Base-by-base conservation (phyloP, 768 basidiomycete genomes). In the Daedaleopsis sinensis region DNA sequence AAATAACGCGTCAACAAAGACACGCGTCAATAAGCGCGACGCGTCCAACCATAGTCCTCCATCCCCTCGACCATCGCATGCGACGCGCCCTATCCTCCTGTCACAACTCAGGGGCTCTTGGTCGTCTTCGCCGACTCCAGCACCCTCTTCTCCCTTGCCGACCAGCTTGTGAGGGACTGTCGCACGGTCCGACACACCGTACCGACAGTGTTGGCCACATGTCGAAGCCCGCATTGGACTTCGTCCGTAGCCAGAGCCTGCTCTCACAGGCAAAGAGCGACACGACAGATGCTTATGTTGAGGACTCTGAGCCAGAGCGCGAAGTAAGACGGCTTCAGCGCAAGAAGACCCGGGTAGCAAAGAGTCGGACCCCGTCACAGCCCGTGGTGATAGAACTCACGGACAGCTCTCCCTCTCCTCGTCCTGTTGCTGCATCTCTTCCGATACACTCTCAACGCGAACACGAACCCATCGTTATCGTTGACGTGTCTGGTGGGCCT, bases 231-330 rank as follows among this genome's bases (percentile, higher is more conserved):
- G 56, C 21, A 3, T 44, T 55, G 15, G 23, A n/a, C 3, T 44
- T 43, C 13, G 18, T 46, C 1, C 52, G 52, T 8, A 61, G 56
- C 52, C 59, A 55, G 21, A 55, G 32, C n/a, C 12, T 38, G n/a
- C 38, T 47, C 24, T 63, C 62, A 13, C 64, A 62, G n/a, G 32
- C 27, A 8, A 46, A 12, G n/a, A 51, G 53, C 44, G 49, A 38
- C 12, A 43, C 56, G 18, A 56, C 54, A 7, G 57, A 19, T 8
- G 84, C 85, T 58, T 64, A 83, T 36, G 80, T 90, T 5, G 85
- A 83, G 32, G 89, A 91, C 72, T 90, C 89, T 0, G 90, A 90
- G 71, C 88, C 88, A 19, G 89, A 91, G 70, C 78, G 87, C 58
- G 81, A 84, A 65, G 75, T 76, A 71, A 65, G 68, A 52, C 72